phyloP scores from a whole-genome alignment of 345 rosid species.

The Nasturtium officinale region DNA sequence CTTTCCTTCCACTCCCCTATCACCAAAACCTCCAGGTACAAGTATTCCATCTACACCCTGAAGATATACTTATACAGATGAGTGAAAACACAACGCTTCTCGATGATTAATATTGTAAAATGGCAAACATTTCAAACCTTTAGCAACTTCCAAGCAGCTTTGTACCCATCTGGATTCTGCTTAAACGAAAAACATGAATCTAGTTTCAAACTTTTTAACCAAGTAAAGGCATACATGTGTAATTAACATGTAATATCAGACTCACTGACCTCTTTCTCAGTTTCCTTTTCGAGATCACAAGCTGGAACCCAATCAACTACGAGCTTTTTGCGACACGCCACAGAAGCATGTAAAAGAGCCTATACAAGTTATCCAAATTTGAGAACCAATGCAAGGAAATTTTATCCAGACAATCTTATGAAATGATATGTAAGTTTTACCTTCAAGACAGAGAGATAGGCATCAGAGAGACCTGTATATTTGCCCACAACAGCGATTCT shows the following conservation, averaged over 20 bases:
- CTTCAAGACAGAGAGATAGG: constrained; percentile 87
- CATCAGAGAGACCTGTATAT: constrained; percentile 83
- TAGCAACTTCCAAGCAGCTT: constrained; percentile 78
- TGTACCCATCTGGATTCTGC: constrained; percentile 76
- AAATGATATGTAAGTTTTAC: constrained; percentile 36
- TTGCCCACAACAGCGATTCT: constrained; percentile 93
- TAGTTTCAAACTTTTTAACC: background rate
- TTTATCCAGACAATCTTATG: background rate
- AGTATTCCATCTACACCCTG: constrained; percentile 88
- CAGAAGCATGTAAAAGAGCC: constrained; percentile 98
- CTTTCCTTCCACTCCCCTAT: constrained; percentile 93
- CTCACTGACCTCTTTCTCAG: constrained; percentile 59
- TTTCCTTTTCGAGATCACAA: constrained; percentile 73
- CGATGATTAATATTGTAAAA: background rate
- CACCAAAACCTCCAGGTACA: constrained; percentile 99
- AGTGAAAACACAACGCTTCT: constrained; percentile 1
- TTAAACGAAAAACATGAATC: constrained; percentile 10
- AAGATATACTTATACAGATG: background rate
- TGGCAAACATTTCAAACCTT: constrained; percentile 53
- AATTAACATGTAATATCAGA: background rate
- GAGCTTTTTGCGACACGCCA: constrained; percentile 67
- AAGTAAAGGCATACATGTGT: constrained; percentile 16
- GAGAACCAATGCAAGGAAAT: constrained; percentile 9
- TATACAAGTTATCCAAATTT: constrained; percentile 40
- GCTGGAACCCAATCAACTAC: constrained; percentile 89